Evolutionary conservation across 2,329 filamentous ascomycete genomes (phyloP), one percentile per base, ranked within the genome.

Genomic region (Beauveria rudraprayagi): DNA sequence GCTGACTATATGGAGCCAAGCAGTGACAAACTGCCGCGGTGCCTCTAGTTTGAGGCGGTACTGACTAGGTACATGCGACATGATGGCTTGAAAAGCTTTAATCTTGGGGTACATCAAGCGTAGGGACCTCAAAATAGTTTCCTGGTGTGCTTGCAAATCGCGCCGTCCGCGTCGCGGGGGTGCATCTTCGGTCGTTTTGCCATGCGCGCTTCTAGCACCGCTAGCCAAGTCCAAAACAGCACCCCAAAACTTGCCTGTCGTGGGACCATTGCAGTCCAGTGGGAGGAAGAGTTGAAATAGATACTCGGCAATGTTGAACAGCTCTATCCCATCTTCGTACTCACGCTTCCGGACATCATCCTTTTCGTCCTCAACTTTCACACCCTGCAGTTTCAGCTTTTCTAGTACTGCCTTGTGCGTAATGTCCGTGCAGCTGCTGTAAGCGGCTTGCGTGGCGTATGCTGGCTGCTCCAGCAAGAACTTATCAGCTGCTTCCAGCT

Each of bases 261-360:
- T 79, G 0, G 76, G 72, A 0, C 72, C 73, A 9, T 72, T 65
- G 24, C 72, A 72, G 1, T 67, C 61, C 0, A 65, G 43, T 0
- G 78, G 77, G 8, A 80, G 67, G 61, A 80, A 81, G 43, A 79
- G 74, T 8, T 67, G 67, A 62, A 77, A 78, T 1, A 79, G 40
- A 2, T 67, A 62, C 41, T 78, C 73, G 1, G 73, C 72, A 34
- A 70, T 70, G 61, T 78, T 78, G 60, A 77, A 74, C 1, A 80
- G 65, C 37, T 76, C 75, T 9, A 77, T 64, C 2, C 68, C 68
- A 10, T 68, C 67, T 26, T 76, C 72, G 26, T 75, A 71, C 28
- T 62, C 60, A 22, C 65, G 64, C 26, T 67, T 63, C n/a, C 65
- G 56, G 54, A 60, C 50, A 64, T 71, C 69, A 37, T 53, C 64